These are phyloP conservation scores for Paraurostyla sp. DNA, from an alignment of 73 alveolate species.

Conservation along the genomic window DNA sequence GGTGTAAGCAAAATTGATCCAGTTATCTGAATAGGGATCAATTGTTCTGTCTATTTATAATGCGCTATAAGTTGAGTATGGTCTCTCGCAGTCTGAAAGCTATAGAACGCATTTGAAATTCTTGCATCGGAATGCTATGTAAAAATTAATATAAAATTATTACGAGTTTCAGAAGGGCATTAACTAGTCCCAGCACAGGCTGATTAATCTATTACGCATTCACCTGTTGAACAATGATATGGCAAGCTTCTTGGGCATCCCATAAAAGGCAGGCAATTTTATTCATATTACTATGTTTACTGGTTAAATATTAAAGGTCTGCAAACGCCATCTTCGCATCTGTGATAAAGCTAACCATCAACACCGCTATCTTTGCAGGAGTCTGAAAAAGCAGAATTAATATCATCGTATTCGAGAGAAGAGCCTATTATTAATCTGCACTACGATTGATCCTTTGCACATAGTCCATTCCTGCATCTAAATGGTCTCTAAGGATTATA, in stretches of 20 bases:
- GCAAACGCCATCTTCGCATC: conserved; percentile 88
- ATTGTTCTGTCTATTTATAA: conserved; percentile 2
- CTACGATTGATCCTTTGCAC: conserved; percentile 60
- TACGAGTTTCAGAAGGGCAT: conserved; percentile 64
- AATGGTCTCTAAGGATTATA: conserved; percentile 62
- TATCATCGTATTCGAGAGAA: not conserved
- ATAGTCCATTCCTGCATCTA: conserved; percentile 81
- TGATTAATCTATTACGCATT: conserved; percentile 72
- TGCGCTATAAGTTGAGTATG: conserved; percentile 20
- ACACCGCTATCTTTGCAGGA: not conserved
- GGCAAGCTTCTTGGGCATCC: conserved; percentile 83
- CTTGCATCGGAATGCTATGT: conserved; percentile 32
- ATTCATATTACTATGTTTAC: not conserved
- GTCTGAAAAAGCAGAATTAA: not conserved
- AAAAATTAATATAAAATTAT: not conserved
- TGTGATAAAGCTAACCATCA: not conserved
- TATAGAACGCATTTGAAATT: conserved; percentile 19
- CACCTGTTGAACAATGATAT: conserved; percentile 82
- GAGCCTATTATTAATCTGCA: conserved; percentile 57
- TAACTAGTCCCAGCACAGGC: conserved; percentile 85
- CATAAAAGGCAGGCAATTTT: conserved; percentile 66
- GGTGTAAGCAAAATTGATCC: not conserved
- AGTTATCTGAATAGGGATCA: conserved; percentile 6
- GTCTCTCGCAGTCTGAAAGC: conserved; percentile 19
- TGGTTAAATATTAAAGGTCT: conserved; percentile 40